A percentile compares a stretch with the other conserved stretches of the same genome.
These are phyloP conservation scores for Aspergillus eucalypticola DNA, from an alignment of 2,329 filamentous ascomycete species.

Conservation along the genomic window DNA sequence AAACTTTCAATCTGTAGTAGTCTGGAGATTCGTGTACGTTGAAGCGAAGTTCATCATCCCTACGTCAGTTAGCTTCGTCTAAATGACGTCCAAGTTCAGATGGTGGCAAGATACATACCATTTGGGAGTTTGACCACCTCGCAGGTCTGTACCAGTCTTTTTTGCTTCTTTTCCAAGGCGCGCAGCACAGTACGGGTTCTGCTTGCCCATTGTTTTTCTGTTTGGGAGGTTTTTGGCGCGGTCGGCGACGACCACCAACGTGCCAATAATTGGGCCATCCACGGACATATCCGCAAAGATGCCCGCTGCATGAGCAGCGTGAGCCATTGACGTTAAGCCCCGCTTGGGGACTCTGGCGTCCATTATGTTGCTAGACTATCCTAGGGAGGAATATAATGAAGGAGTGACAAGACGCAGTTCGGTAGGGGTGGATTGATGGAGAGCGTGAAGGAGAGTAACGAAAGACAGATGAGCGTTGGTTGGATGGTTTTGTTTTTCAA, in stretches of 20 bases:
- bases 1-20: constrained; percentile 93
- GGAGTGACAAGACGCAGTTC: not conserved
- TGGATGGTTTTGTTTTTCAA: no score
- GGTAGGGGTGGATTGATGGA: not conserved
- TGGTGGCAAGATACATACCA: constrained; percentile 63
- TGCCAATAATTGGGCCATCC: constrained; percentile 91
- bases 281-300: constrained; percentile 93
- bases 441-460: not conserved
- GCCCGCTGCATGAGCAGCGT: constrained; percentile 74
- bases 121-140: constrained; percentile 91
- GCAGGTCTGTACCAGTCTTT: constrained; percentile 90
- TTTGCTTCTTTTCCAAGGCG: constrained; percentile 94
- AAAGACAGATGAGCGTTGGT: not conserved
- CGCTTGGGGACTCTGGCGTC: constrained; percentile 12
- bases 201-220: constrained; percentile 95
- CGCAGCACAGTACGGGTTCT: constrained; percentile 95
- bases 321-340: constrained; percentile 5
- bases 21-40: constrained; percentile 94
- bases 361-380: not conserved
- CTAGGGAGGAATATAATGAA: not conserved
- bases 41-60: constrained; percentile 97
- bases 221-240: constrained; percentile 97
- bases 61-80: constrained; percentile 43
- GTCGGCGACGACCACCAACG: constrained; percentile 87
- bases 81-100: not conserved